Evolutionary conservation across 306 rosid genomes (phyloP), one percentile per base, ranked within the genome.

Genomic region (Acacia melanoxylon): DNA sequence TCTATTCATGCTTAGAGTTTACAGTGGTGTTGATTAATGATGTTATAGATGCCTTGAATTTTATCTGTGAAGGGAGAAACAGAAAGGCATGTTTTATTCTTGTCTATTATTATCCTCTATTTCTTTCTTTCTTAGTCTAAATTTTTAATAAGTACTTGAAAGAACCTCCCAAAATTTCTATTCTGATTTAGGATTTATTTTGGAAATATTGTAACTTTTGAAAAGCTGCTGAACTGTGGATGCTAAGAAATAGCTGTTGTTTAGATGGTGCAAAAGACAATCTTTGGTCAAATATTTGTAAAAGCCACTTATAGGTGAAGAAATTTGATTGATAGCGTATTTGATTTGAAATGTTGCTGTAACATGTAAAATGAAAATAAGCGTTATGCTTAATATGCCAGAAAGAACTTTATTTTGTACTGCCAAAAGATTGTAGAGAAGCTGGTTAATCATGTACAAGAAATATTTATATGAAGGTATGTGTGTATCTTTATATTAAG

Each of bases 11-110:
- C 71, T 83, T 46, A 49, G 61, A 74, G 73, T 54, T 79, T 51
- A 67, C 77, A 51, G 19, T 73, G 49, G 52, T 54, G 33, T 75
- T 44, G 77, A 29, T 54, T 54, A 75, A 20, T 51, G 68, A 68
- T 51, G 76, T 41, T 77, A 44, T 83, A 33, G 40, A 24, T 48
- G 68, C 81, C 75, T 76, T 51, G 51, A 81, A 46, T 67, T 69
- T 44, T 20, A 41, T 62, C 33, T 29, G 33, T 78, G 62, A 62
- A 83, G 5, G 31, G 33, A 54, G 65, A 51, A 49, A 66, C 11
- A 10, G 63, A 59, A 72, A 16, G 52, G 20, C 58, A 15, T 56
- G 44, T 49, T 81, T 13, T 68, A 41, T 42, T 33, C 33, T 44
- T n/a, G n/a, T 46, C 54, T 17, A 37, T 49, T 73, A n/a, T 16